Conservation (phyloP, 768 basidiomycete genomes). For the Boletus coccyginus region DNA sequence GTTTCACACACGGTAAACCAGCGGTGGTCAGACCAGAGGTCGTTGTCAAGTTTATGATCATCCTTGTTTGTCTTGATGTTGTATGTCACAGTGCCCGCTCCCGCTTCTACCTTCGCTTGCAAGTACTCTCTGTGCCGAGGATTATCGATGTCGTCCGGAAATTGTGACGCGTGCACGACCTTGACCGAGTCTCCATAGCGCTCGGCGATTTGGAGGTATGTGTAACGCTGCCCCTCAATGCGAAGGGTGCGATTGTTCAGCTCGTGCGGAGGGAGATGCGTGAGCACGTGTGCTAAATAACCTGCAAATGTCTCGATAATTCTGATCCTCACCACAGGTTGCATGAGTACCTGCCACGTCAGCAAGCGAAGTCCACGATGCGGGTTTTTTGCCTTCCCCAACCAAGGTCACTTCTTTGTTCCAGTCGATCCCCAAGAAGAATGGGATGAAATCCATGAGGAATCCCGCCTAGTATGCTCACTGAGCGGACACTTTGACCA, state of each 20-base stretch:
- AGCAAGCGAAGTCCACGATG: conserved; percentile 24
- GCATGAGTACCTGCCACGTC: conserved; percentile 19
- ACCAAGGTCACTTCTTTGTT: conserved; percentile 17
- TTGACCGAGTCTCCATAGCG: conserved; percentile 9
- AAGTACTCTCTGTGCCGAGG: conserved; percentile 8
- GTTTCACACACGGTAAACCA: conserved; percentile 23
- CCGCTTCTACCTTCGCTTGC: conserved; percentile 13
- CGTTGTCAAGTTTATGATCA: conserved; percentile 22
- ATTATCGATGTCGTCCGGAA: conserved; percentile 10
- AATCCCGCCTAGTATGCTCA: conserved; percentile 12
- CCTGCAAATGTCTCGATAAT: conserved; percentile 1
- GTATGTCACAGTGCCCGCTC: conserved; percentile 7
- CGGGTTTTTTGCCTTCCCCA: conserved; percentile 16
- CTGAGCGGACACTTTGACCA: not conserved
- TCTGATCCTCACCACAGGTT: not conserved
- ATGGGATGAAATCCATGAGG: conserved; percentile 27
- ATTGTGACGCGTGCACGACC: not conserved
- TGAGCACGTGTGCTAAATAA: conserved; percentile 24
- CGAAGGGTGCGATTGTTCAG: conserved; percentile 14
- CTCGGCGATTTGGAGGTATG: conserved; percentile 5
- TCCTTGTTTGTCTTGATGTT: conserved; percentile 12
- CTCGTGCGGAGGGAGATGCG: conserved; percentile 4
- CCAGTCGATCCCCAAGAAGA: conserved; percentile 15
- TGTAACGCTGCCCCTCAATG: conserved; percentile 17
- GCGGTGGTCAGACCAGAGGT: conserved; percentile 22